Percentiles rank a stretch among this genome's conserved stretches.
Conservation (phyloP, 176 grass and related monocot species). For the Hsuehochloa calcarea region DNA sequence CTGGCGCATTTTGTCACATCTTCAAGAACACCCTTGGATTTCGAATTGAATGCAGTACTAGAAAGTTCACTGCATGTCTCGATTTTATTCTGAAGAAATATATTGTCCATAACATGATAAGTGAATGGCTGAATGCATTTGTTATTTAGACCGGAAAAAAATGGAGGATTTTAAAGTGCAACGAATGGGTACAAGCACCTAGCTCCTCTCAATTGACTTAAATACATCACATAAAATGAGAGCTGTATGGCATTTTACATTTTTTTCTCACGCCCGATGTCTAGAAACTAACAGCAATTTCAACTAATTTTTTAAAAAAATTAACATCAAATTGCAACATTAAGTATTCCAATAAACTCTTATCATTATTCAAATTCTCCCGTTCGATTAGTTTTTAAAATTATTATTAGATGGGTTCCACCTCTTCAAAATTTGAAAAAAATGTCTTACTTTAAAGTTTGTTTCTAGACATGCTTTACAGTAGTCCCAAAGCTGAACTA, state of each 20-base stretch:
- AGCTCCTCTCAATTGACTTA: background rate
- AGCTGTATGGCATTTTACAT: background rate
- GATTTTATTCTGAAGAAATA: conserved; percentile 38
- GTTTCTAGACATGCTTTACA: background rate
- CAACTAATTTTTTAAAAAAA: background rate
- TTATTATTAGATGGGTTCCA: no score
- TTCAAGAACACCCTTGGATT: conserved; percentile 37
- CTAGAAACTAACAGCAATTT: background rate
- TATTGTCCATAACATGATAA: conserved; percentile 35
- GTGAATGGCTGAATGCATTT: background rate
- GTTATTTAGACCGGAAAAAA: background rate
- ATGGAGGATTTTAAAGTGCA: background rate
- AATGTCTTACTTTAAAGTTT: background rate
- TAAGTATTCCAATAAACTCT: no score
- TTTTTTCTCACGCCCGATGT: background rate
- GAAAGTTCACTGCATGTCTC: conserved; percentile 24
- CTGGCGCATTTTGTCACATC: conserved; percentile 15
- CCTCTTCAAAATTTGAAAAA: background rate
- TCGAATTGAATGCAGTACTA: conserved; percentile 24
- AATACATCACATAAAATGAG: background rate
- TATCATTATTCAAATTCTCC: no score
- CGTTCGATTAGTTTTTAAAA: no score
- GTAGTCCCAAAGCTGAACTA: background rate
- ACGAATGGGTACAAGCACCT: background rate
- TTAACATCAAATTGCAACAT: no score